Evolutionary conservation across 345 rosid genomes (phyloP).

Genomic region (Combretum micranthum): DNA sequence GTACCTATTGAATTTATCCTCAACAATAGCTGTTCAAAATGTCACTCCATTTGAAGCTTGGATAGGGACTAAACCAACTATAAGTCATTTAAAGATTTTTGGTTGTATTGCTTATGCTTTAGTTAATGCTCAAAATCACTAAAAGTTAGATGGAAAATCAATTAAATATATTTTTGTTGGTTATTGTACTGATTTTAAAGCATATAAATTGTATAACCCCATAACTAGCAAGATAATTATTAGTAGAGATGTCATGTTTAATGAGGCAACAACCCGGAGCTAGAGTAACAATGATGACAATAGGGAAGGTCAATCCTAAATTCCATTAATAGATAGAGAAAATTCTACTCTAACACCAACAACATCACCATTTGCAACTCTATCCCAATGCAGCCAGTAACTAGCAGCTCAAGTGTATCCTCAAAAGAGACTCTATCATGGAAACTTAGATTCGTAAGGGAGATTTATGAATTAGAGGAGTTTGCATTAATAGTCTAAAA

Average conservation of each 20-base stretch:
- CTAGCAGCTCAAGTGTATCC: too few relatives aligned
- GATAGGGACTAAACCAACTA: not conserved
- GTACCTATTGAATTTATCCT: too few relatives aligned
- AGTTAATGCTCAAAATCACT: not conserved
- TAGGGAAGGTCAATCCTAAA: not conserved
- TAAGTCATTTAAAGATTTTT: not conserved
- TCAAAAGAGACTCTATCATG: not conserved
- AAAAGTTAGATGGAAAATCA: conserved; percentile 2
- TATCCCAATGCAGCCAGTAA: not conserved
- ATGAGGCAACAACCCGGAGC: not conserved
- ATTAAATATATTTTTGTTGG: conserved; percentile 5
- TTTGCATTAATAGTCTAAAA: not conserved
- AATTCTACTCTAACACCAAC: not conserved
- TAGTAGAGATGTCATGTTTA: not conserved
- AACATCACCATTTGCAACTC: not conserved
- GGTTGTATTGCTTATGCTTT: not conserved
- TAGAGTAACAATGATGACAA: not conserved
- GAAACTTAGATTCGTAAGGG: not conserved
- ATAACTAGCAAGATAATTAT: not conserved
- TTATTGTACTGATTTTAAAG: not conserved
- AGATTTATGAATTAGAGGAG: not conserved
- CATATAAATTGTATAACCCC: conserved; percentile 5
- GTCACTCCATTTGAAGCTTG: too few relatives aligned
- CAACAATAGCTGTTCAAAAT: too few relatives aligned
- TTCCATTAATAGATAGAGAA: not conserved